A percentile compares a stretch with the other conserved stretches of the same genome.
Evolutionary conservation across 1,139 yeast species (phyloP).

Genomic region (Candida sojae): DNA sequence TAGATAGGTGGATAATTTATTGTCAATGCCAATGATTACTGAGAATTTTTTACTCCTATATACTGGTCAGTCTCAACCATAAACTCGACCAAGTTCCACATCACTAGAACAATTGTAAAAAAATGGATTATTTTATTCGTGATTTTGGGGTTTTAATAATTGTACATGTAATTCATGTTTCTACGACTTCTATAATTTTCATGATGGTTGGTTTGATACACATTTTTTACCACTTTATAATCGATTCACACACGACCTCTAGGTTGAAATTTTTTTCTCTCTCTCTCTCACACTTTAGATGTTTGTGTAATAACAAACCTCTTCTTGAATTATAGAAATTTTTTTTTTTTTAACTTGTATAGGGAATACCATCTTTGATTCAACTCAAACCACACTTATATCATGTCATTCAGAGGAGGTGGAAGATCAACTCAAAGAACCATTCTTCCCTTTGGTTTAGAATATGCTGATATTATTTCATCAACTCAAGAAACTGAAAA

Average conservation of each 20-base stretch:
- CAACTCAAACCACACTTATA: background rate
- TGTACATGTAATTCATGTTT: too few species aligned
- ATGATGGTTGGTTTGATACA: too few species aligned
- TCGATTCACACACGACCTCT: background rate
- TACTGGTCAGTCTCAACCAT: too few species aligned
- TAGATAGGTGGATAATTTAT: too few species aligned
- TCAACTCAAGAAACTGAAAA: slow-evolving; percentile 33
- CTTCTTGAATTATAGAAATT: background rate
- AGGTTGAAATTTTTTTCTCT: background rate
- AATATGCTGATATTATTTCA: slow-evolving; percentile 56
- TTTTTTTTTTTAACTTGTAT: background rate
- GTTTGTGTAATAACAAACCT: background rate
- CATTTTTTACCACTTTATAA: background rate
- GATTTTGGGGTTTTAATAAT: too few species aligned
- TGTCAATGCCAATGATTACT: too few species aligned
- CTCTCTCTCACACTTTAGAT: background rate
- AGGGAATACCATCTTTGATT: too few species aligned
- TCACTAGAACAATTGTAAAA: too few species aligned
- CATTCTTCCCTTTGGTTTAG: slow-evolving; percentile 67
- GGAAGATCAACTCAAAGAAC: slow-evolving; percentile 22
- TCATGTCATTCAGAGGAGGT: slow-evolving; percentile 28
- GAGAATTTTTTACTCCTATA: too few species aligned
- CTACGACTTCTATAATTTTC: too few species aligned
- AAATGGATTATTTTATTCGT: too few species aligned
- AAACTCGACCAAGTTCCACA: too few species aligned